phyloP scores from a whole-genome alignment of 2,329 filamentous ascomycete genomes.

The Chaetomium strumarium region DNA sequence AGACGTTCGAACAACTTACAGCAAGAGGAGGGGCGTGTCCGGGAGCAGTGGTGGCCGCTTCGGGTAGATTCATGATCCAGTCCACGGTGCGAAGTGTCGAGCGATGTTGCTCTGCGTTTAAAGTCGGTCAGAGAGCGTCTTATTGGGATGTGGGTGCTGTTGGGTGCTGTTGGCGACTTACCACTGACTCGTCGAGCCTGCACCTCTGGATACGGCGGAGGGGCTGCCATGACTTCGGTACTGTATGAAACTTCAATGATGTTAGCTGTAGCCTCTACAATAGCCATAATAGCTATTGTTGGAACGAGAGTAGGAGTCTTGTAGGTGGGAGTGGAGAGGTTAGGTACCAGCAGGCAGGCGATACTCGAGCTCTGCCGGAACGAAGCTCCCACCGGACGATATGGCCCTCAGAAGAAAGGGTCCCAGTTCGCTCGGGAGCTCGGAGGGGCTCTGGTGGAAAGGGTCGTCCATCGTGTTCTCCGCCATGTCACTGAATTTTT shows the following conservation, averaged over 20 bases:
- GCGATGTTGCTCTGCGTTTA: neutral
- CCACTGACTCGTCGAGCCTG: neutral
- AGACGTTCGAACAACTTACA: neutral
- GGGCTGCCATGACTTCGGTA: too few species aligned
- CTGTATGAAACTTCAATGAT: too few species aligned
- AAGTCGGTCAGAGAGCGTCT: neutral
- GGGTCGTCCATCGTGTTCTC: neutral
- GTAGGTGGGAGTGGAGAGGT: too few species aligned
- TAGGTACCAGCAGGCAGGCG: neutral
- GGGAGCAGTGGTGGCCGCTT: neutral
- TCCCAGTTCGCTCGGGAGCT: neutral
- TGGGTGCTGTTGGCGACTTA: neutral
- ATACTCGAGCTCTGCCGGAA: neutral
- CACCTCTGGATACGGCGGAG: too few species aligned
- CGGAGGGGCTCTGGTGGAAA: neutral
- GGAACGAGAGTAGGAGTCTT: too few species aligned
- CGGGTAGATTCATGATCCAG: neutral
- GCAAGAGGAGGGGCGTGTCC: neutral
- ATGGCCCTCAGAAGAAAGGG: slow-evolving; percentile 4
- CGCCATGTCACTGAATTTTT: neutral
- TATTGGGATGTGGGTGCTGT: neutral
- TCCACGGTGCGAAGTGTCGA: neutral
- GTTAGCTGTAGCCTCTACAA: too few species aligned
- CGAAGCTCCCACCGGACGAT: neutral
- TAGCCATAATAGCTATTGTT: too few species aligned